phyloP scores from a whole-genome alignment of 331 rosid genomes.

The Ulmus americana region DNA sequence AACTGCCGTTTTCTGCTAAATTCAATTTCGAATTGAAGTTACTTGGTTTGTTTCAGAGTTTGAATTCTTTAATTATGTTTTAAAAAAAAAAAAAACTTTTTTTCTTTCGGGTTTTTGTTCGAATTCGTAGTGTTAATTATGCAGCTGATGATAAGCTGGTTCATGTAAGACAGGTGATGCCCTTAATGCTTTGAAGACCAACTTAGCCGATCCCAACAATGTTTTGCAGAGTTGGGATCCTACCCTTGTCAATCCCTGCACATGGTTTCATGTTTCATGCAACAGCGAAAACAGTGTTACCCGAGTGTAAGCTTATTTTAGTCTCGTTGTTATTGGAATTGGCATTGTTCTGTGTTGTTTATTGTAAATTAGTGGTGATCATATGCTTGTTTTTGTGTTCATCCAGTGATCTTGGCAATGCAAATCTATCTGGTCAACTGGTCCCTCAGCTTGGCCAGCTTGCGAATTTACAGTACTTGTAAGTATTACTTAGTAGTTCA shows the following conservation, averaged over 20 bases:
- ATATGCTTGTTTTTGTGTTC: conserved; percentile 12
- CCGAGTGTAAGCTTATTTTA: conserved; percentile 60
- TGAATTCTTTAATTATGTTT: not conserved
- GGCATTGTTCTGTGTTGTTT: not conserved
- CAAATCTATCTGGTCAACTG: conserved; percentile 67
- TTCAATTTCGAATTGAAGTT: not conserved
- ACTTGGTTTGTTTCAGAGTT: too few species aligned
- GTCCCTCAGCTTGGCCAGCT: conserved; percentile 76
- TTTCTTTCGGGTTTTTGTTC: not conserved
- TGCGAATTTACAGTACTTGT: conserved; percentile 78
- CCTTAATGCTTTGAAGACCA: conserved; percentile 58
- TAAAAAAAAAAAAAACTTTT: not conserved
- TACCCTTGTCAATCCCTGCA: conserved; percentile 92
- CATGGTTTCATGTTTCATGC: conserved; percentile 91
- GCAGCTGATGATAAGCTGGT: conserved; percentile 21
- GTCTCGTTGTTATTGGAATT: conserved; percentile 18
- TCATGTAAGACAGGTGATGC: conserved; percentile 62
- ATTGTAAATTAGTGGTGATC: not conserved
- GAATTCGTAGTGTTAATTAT: conserved; percentile 6
- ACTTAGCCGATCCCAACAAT: conserved; percentile 71
- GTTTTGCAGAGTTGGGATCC: conserved; percentile 97
- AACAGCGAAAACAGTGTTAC: conserved; percentile 67
- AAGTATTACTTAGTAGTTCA: conserved; percentile 32
- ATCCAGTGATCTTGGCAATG: conserved; percentile 84
- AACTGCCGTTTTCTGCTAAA: not conserved